phyloP scores from a whole-genome alignment of 139 green algal genomes.

The Picochlorum sp. region DNA sequence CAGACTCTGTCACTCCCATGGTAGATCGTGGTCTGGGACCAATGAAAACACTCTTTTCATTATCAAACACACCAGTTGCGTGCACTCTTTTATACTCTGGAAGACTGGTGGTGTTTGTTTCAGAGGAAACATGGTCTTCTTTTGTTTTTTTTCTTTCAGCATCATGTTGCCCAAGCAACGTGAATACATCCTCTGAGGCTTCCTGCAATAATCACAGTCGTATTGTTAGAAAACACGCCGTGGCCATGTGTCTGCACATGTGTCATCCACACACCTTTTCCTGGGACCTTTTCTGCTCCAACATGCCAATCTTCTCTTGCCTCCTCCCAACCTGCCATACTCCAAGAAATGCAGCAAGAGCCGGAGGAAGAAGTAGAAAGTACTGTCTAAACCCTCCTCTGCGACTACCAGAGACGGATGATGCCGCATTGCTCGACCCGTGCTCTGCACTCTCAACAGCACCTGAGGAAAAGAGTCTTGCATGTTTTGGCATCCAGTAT shows the following conservation, averaged over 20 bases:
- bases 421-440: too few species aligned
- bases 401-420: too few species aligned
- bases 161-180: too few species aligned
- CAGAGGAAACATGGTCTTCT: too few species aligned
- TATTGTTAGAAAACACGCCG: too few species aligned
- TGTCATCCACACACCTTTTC: slow-evolving; percentile 16
- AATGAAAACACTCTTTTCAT: slow-evolving; percentile 51
- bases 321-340: slow-evolving; percentile 48
- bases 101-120: neutral
- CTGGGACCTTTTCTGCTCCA: slow-evolving; percentile 26
- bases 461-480: too few species aligned
- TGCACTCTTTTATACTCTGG: slow-evolving; percentile 43
- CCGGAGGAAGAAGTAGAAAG: slow-evolving; percentile 28
- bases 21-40: slow-evolving; percentile 45
- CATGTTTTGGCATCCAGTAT: too few species aligned
- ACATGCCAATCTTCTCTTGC: slow-evolving; percentile 42
- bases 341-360: slow-evolving; percentile 39
- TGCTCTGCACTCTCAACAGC: too few species aligned
- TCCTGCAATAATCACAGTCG: neutral
- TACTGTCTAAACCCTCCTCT: neutral
- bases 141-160: too few species aligned
- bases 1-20: slow-evolving; percentile 21
- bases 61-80: slow-evolving; percentile 34
- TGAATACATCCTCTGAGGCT: too few species aligned
- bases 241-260: too few species aligned